A percentile compares a stretch with the other conserved stretches of the same genome.
phyloP scores from a whole-genome alignment of 208 protist species.

The Phytomonas francai region DNA sequence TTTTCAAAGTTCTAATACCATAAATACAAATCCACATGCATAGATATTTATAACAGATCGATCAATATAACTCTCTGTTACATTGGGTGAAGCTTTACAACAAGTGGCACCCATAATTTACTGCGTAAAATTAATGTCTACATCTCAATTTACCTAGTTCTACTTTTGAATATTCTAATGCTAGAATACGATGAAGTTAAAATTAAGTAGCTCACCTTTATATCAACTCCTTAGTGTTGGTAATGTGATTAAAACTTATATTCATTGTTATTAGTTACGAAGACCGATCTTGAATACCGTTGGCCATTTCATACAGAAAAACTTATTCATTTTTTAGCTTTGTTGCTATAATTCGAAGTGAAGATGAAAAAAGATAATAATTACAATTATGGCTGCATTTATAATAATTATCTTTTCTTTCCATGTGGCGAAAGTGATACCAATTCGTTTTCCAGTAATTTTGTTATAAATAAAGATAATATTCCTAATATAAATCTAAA shows the following conservation, averaged over 20 bases:
- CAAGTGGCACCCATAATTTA: background rate
- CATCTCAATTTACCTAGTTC: background rate
- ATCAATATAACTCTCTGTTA: background rate
- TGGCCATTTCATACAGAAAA: background rate
- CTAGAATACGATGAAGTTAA: background rate
- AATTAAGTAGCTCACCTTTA: background rate
- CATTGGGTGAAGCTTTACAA: background rate
- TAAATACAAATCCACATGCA: background rate
- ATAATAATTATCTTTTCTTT: background rate
- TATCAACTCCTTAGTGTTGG: background rate
- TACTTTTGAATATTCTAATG: background rate
- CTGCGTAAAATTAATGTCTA: background rate
- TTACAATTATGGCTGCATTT: background rate
- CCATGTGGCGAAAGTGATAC: too few relatives aligned
- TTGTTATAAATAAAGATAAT: background rate
- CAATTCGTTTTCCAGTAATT: background rate
- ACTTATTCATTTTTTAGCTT: background rate
- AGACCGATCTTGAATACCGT: background rate
- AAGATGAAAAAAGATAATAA: background rate
- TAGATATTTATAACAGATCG: background rate
- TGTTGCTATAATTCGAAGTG: background rate
- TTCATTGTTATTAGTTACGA: background rate
- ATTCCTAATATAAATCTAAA: background rate
- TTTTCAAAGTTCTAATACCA: background rate
- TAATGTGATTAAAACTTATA: background rate